phyloP scores from a whole-genome alignment of 1,284 basidiomycete genomes.

The Leccinum fallax region DNA sequence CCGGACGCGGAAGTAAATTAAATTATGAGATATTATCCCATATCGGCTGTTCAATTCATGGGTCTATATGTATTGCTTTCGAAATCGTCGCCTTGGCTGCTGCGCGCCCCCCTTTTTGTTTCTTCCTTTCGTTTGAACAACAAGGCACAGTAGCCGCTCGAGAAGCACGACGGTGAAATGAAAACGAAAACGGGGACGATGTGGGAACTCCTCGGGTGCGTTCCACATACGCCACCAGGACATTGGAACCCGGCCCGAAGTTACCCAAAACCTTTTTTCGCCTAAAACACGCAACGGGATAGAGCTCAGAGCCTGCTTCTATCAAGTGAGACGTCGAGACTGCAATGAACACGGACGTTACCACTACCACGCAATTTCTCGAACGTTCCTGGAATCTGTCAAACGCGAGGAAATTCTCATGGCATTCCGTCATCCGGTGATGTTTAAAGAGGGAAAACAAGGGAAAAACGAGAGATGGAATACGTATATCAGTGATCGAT shows the following conservation, averaged over 20 bases:
- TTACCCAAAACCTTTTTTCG: neutral
- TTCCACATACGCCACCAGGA: slow-evolving; percentile 1
- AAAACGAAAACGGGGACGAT: neutral
- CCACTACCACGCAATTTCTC: neutral
- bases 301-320: neutral
- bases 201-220: neutral
- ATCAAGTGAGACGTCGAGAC: neutral
- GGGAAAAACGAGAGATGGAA: slow-evolving; percentile 1
- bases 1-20: slow-evolving; percentile 17
- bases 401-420: slow-evolving; percentile 14
- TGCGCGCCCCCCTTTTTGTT: neutral
- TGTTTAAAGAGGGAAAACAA: neutral
- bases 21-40: neutral
- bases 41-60: neutral
- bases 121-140: neutral
- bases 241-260: slow-evolving; percentile 13
- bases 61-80: neutral
- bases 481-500: slow-evolving; percentile 18
- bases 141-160: neutral
- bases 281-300: neutral
- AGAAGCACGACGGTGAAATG: neutral
- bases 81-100: neutral
- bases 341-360: slow-evolving; percentile 3
- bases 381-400: slow-evolving; percentile 15
- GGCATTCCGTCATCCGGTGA: slow-evolving; percentile 20